Percentiles rank a stretch among this genome's conserved stretches.
Conservation (phyloP, 768 basidiomycete species). For the Dendrothele bispora region DNA sequence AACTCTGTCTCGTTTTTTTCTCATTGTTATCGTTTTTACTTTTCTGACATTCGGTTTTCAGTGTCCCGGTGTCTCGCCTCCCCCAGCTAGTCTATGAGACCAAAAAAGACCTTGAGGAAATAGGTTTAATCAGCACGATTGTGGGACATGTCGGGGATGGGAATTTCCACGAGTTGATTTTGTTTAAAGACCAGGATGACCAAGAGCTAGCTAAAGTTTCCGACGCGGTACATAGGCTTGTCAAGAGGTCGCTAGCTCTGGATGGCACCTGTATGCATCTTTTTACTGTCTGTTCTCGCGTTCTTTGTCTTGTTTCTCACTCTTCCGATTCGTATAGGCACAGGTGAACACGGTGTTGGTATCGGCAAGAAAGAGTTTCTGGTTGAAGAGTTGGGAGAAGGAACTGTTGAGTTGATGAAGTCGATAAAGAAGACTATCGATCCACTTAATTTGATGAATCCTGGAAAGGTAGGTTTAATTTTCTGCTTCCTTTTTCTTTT, state of each 20-base stretch:
- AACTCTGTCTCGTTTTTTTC: background rate
- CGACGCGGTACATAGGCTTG: slow-evolving; percentile 67
- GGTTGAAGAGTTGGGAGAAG: slow-evolving; percentile 75
- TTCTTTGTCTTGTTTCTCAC: slow-evolving; percentile 1
- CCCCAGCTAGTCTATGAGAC: slow-evolving; percentile 76
- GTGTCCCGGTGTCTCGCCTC: slow-evolving; percentile 69
- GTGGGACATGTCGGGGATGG: slow-evolving; percentile 80
- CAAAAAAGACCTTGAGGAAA: slow-evolving; percentile 67
- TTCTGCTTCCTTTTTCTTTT: background rate
- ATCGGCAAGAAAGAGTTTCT: slow-evolving; percentile 87
- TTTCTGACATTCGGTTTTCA: slow-evolving; percentile 18
- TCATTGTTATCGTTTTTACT: background rate
- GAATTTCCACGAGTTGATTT: slow-evolving; percentile 52
- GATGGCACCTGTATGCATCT: slow-evolving; percentile 71
- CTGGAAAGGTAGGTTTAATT: slow-evolving; percentile 58
- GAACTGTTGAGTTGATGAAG: slow-evolving; percentile 84
- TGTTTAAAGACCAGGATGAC: slow-evolving; percentile 61
- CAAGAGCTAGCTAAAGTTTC: slow-evolving; percentile 54
- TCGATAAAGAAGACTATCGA: slow-evolving; percentile 80
- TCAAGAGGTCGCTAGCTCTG: slow-evolving; percentile 67
- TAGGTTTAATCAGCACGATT: slow-evolving; percentile 54
- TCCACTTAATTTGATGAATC: slow-evolving; percentile 81
- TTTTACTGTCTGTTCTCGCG: background rate
- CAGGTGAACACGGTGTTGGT: slow-evolving; percentile 88
- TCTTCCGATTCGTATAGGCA: slow-evolving; percentile 43